Base-by-base conservation (phyloP, 148 eudicot species). In the Chenopodium album region DNA sequence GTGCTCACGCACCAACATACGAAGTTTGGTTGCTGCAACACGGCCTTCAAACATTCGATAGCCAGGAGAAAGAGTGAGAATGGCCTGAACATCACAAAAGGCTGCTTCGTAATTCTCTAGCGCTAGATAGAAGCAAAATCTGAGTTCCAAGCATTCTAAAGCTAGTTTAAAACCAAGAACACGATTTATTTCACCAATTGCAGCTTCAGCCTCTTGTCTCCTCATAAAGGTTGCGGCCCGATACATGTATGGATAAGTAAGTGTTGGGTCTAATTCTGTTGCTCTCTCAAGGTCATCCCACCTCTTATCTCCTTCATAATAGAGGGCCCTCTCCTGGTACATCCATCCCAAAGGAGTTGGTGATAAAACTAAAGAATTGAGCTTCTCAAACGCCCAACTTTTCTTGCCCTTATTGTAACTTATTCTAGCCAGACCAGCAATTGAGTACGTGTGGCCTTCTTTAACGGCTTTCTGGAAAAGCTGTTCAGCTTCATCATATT, bases 251-350 rank as follows among this genome's bases (percentile, higher is more conserved):
- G 99, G 99, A 82, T 87, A 96, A 68, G 93, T 86, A 79, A 96
- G 94, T 10, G 99, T 92, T 17, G 99, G 99, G 76, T 96, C 99
- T 85, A 96, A 85, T 76, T 90, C 90, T 9, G 97, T 92, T 75
- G 99, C 98, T 79, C 87, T 91, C 74, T 92, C 89, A 64, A 96
- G 88, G 76, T 96, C 99, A 79, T 82, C 82, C 91, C 83, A 78
- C 81, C 82, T 90, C 79, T 87, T 87, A 48, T 92, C 91, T 10
- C 90, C 94, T 80, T 92, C 93, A 85, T 85, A 82, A 70, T 94
- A 96, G 17, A 94, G 83, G 11, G 97, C 91, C 73, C 98, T 87
- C 82, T 96, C 99, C 67, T 96, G 99, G 80, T 94, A 92, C 99
- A 96, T 92, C 99, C 98, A 96, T 59, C 99, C 99, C 19, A 88